Percentiles rank a stretch among this genome's conserved stretches.
Conservation (phyloP, 2,329 filamentous ascomycete species). For the Chaetomium strumarium region DNA sequence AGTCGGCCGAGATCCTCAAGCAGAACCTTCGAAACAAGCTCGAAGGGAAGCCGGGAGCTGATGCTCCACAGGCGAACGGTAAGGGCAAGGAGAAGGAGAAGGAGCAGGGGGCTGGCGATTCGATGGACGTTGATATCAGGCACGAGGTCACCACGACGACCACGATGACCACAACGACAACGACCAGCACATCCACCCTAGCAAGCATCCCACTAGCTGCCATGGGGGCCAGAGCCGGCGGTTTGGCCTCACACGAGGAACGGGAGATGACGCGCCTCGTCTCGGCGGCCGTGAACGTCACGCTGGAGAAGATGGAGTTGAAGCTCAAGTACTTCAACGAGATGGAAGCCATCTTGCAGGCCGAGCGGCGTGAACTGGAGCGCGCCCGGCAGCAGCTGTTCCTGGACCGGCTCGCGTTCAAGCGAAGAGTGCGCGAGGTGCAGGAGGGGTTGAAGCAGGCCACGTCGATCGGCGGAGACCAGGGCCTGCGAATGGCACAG, state of each 20-base stretch:
- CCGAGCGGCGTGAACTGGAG: slow-evolving; percentile 88
- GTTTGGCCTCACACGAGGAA: slow-evolving; percentile 90
- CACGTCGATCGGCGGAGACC: slow-evolving; percentile 43
- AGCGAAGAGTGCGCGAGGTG: slow-evolving; percentile 76
- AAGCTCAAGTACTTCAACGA: slow-evolving; percentile 96
- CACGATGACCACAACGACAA: slow-evolving; percentile 45
- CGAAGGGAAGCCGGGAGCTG: slow-evolving; percentile 42
- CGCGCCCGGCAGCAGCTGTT: slow-evolving; percentile 88
- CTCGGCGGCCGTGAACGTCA: slow-evolving; percentile 85
- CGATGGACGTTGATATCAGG: slow-evolving; percentile 57
- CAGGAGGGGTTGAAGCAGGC: slow-evolving; percentile 67
- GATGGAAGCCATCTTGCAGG: slow-evolving; percentile 86
- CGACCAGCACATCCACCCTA: slow-evolving; percentile 44
- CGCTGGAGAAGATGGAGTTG: slow-evolving; percentile 90
- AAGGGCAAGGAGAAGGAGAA: slow-evolving; percentile 54
- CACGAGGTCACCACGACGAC: slow-evolving; percentile 42
- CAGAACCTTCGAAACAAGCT: slow-evolving; percentile 72
- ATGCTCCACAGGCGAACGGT: slow-evolving; percentile 43
- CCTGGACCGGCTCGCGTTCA: slow-evolving; percentile 84
- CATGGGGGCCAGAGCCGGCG: slow-evolving; percentile 78
- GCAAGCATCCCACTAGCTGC: slow-evolving; percentile 79
- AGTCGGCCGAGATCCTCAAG: slow-evolving; percentile 80
- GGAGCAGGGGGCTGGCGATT: slow-evolving; percentile 47
- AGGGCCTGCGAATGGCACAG: slow-evolving; percentile 43
- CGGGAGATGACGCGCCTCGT: slow-evolving; percentile 93